phyloP scores from a whole-genome alignment of 371 early-diverging fungal genomes.

The Rhizopus stolonifer region DNA sequence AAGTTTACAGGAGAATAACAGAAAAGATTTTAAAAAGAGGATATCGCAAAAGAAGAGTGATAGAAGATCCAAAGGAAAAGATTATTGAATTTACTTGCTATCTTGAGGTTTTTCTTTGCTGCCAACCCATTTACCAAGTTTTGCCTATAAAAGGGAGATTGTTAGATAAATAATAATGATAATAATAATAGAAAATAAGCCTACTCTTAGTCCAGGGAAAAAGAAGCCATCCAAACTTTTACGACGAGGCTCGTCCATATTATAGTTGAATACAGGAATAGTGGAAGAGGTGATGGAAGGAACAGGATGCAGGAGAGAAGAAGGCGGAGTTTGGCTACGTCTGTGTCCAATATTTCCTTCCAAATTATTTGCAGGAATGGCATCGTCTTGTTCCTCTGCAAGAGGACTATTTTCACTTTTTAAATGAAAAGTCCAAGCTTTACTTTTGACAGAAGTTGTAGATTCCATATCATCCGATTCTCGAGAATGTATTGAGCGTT shows the following conservation, averaged over 20 bases:
- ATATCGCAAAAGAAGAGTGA: slow-evolving; percentile 40
- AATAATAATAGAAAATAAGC: not conserved
- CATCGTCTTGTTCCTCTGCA: slow-evolving; percentile 3
- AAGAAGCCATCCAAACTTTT: not conserved
- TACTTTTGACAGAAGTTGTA: slow-evolving; percentile 16
- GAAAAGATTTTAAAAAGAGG: slow-evolving; percentile 35
- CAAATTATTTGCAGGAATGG: not conserved
- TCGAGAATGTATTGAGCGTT: slow-evolving; percentile 11
- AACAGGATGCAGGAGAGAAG: not conserved
- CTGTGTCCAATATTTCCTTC: not conserved
- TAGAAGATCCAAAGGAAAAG: slow-evolving; percentile 33
- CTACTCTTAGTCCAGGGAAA: slow-evolving; percentile 15
- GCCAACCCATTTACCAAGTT: slow-evolving; percentile 23
- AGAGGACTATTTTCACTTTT: not conserved
- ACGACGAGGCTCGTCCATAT: slow-evolving; percentile 1
- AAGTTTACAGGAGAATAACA: slow-evolving; percentile 10
- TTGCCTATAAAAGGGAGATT: slow-evolving; percentile 2
- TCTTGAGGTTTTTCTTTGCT: slow-evolving; percentile 4
- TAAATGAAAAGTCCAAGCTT: slow-evolving; percentile 8
- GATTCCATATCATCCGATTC: slow-evolving; percentile 11
- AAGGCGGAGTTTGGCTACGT: not conserved
- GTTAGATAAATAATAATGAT: not conserved
- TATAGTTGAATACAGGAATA: slow-evolving; percentile 9
- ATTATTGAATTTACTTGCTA: slow-evolving; percentile 16
- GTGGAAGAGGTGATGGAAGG: slow-evolving; percentile 17